Evolutionary conservation across 306 rosid genomes (phyloP).

Genomic region (Fragaria vesca): DNA sequence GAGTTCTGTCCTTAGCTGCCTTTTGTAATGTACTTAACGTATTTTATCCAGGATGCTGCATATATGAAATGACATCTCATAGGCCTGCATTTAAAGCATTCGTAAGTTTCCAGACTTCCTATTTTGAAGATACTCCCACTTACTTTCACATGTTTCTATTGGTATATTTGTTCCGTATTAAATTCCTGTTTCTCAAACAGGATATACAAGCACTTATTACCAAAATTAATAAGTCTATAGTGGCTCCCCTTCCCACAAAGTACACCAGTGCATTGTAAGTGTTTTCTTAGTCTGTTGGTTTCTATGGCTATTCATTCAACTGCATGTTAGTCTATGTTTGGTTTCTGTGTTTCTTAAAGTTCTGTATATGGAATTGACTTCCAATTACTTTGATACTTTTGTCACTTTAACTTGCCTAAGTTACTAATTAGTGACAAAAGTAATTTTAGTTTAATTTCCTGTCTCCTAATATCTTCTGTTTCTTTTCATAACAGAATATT

Average conservation of each 20-base stretch:
- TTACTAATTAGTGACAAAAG: not conserved
- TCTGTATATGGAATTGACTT: not conserved
- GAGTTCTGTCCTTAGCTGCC: constrained; percentile 20
- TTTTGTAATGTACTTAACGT: constrained; percentile 26
- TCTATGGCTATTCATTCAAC: not conserved
- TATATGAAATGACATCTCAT: constrained; percentile 86
- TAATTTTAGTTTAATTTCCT: not conserved
- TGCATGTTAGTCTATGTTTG: not conserved
- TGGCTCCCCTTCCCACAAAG: constrained; percentile 94
- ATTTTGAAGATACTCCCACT: constrained; percentile 14
- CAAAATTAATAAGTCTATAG: constrained; percentile 93
- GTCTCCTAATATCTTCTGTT: not conserved
- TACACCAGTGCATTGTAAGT: constrained; percentile 92
- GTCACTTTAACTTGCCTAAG: too few relatives aligned
- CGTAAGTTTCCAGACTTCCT: constrained; percentile 51
- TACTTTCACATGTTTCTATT: not conserved
- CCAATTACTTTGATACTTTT: not conserved
- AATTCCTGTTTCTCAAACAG: constrained; percentile 48
- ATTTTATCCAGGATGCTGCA: constrained; percentile 82
- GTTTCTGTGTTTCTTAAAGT: too few relatives aligned
- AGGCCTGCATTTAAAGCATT: constrained; percentile 96
- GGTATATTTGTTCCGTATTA: not conserved
- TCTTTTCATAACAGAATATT: constrained; percentile 10
- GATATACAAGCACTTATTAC: constrained; percentile 95
- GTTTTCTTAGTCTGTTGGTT: constrained; percentile 1